These are phyloP conservation scores for Fragilariopsis cylindrus DNA, from an alignment of 108 stramenopile genomes.

Conservation along the genomic window DNA sequence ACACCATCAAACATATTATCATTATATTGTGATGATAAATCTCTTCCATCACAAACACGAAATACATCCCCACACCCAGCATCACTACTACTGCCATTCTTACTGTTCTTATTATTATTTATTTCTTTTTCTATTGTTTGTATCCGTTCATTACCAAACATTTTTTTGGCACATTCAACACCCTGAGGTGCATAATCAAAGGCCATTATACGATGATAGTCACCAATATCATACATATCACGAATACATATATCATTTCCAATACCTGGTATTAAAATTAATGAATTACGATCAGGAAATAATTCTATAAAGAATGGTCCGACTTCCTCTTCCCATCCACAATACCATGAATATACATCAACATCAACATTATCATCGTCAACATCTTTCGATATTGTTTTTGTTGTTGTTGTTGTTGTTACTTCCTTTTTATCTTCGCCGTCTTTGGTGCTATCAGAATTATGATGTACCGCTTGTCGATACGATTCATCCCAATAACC, in stretches of 20 bases:
- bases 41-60: constrained; percentile 57
- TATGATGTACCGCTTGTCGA: not conserved
- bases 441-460: not conserved
- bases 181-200: constrained; percentile 72
- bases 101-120: not conserved
- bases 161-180: constrained; percentile 54
- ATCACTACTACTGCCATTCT: too few species aligned
- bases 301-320: constrained; percentile 61
- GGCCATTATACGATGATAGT: constrained; percentile 52
- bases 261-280: constrained; percentile 58
- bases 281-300: constrained; percentile 19
- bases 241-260: constrained; percentile 66
- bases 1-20: constrained; percentile 65
- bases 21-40: constrained; percentile 22
- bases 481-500: constrained; percentile 16
- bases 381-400: too few species aligned
- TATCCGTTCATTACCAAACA: constrained; percentile 40
- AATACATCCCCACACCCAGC: constrained; percentile 14
- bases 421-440: too few species aligned
- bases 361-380: too few species aligned
- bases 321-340: constrained; percentile 54
- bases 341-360: constrained; percentile 59
- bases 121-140: not conserved
- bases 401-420: too few species aligned
- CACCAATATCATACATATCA: constrained; percentile 54